phyloP scores from a whole-genome alignment of 2,329 filamentous ascomycete genomes.

The Berkeleyomyces rouxiae region DNA sequence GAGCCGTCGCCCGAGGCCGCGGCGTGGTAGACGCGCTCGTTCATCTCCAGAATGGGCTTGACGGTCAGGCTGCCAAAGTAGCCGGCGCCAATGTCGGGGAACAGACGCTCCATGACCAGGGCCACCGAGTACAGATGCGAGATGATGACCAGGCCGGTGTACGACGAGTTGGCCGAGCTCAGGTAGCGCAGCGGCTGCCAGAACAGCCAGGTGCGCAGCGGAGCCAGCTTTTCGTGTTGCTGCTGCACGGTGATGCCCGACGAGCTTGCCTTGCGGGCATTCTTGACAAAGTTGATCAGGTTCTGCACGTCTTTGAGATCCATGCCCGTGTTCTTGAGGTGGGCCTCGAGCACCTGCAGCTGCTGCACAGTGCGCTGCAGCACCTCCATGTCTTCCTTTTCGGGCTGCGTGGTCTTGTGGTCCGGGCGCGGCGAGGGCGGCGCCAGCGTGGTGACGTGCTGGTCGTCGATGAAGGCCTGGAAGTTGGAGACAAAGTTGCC shows the following conservation, averaged over 20 bases:
- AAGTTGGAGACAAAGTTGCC: conserved; percentile 87
- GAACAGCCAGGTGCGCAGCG: conserved; percentile 82
- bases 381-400: conserved; percentile 53
- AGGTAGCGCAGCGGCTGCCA: conserved; percentile 82
- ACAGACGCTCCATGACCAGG: conserved; percentile 74
- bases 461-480: conserved; percentile 63
- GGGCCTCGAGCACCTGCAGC: conserved; percentile 49
- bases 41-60: conserved; percentile 71
- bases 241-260: conserved; percentile 39
- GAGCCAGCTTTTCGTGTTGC: conserved; percentile 79
- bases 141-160: conserved; percentile 65
- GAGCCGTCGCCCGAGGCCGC: neutral
- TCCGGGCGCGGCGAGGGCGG: conserved; percentile 45
- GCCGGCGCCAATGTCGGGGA: conserved; percentile 76
- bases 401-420: conserved; percentile 43
- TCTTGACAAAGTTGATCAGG: conserved; percentile 55
- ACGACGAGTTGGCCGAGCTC: conserved; percentile 57
- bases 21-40: conserved; percentile 45
- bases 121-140: conserved; percentile 85
- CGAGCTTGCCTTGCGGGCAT: conserved; percentile 53
- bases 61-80: conserved; percentile 74
- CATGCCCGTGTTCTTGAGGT: conserved; percentile 52
- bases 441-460: conserved; percentile 35
- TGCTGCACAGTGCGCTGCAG: conserved; percentile 51
- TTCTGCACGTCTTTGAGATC: conserved; percentile 52